Base-by-base conservation (phyloP, 768 basidiomycete species). In the Lactarius akahatsu region DNA sequence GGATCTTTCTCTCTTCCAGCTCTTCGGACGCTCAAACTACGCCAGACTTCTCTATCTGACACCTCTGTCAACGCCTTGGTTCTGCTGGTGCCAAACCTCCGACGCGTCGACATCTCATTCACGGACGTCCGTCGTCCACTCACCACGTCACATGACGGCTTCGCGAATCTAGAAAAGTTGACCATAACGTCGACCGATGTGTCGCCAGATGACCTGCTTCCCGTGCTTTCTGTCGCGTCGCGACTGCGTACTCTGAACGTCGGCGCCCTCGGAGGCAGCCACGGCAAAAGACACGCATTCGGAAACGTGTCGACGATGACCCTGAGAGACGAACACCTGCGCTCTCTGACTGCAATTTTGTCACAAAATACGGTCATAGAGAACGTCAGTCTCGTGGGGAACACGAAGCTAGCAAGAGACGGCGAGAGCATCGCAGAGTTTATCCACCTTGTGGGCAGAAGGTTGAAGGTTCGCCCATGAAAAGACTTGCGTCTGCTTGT, bases 51-150 rank as follows among this genome's bases (percentile, higher is more conserved):
- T 2, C 73, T 90, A 40, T 81, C 84, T 10, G 87, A 89, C 64
- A 66, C 69, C 2, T 79, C 85, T 0, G 62, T 89, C 16, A 73
- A 75, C 52, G 67, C 74, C 8, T 72, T 87, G 15, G 70, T 87
- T 7, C 66, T 74, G 0, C 68, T 78, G 20, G 86, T 81, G 67
- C 86, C 87, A 2, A 78, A 80, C 58, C 68, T 90, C 23, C 74
- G 74, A 43, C 82, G 82, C 30, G 76, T 91, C 16, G 89, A 91
- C 68, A 69, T 87, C 18, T 89, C 89, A 6, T 91, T 88, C 75
- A 91, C 88, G 2, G 70, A 71, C 16, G 72, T 87, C 38, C 82
- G 77, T 55, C 82, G 80, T 52, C 77, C 77, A n/a, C 65, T 72
- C 4, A 36, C 23, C 20, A 54, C 72, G 9, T 54, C 72, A 41